phyloP scores from a whole-genome alignment of 2,329 filamentous ascomycete species.

The Pseudopyricularia cyperi region DNA sequence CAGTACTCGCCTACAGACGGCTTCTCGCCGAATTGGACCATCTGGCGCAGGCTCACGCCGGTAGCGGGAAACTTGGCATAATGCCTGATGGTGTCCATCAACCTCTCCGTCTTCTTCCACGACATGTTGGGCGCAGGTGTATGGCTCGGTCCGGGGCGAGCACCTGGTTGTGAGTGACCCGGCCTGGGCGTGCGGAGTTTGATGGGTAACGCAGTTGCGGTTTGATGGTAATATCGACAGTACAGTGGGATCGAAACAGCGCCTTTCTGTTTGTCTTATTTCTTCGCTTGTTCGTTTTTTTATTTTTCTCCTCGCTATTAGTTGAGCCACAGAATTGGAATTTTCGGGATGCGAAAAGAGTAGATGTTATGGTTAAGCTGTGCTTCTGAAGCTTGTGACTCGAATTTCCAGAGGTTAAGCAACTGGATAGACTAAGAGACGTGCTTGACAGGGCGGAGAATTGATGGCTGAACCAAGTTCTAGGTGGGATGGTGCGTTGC shows the following conservation, averaged over 20 bases:
- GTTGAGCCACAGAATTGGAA: no score
- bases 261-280: background rate
- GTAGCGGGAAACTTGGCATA: constrained; percentile 96
- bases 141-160: background rate
- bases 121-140: constrained; percentile 49
- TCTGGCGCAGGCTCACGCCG: constrained; percentile 90
- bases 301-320: no score
- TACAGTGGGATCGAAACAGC: background rate
- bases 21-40: constrained; percentile 96
- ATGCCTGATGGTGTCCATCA: constrained; percentile 96
- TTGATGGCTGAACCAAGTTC: background rate
- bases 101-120: constrained; percentile 79
- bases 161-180: background rate
- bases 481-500: background rate
- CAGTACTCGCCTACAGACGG: constrained; percentile 67
- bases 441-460: background rate
- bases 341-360: no score
- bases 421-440: no score
- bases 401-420: background rate
- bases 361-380: no score
- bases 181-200: background rate
- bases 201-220: no score
- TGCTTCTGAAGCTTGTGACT: background rate
- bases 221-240: background rate
- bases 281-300: no score